Evolutionary conservation across 2,329 filamentous ascomycete genomes (phyloP).

Genomic region (Alternaria longipes): DNA sequence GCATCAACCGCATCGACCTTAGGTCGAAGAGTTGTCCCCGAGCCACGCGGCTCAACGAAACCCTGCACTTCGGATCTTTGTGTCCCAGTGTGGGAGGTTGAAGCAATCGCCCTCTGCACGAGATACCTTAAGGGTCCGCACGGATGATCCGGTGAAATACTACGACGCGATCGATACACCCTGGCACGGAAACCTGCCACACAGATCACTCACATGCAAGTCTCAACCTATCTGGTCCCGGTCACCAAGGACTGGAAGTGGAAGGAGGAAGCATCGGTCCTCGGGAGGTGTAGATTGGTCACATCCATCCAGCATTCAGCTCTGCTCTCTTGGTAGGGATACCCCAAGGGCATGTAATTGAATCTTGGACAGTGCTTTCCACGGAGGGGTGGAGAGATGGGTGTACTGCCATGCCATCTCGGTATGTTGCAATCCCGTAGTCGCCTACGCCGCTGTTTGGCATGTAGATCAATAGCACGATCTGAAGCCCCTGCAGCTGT

Average conservation of each 20-base stretch:
- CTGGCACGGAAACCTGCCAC: constrained; percentile 1
- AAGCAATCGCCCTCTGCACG: constrained; percentile 1
- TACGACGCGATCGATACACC: background rate
- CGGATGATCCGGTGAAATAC: constrained; percentile 1
- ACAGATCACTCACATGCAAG: background rate
- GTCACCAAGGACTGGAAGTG: background rate
- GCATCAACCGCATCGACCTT: constrained; percentile 16
- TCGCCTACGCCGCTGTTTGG: constrained; percentile 2
- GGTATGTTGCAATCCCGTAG: constrained; percentile 10
- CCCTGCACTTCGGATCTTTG: constrained; percentile 9
- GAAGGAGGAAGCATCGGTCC: background rate
- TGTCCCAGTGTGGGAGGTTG: constrained; percentile 6
- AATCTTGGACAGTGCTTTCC: background rate
- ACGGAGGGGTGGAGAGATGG: background rate
- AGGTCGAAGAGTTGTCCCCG: constrained; percentile 3
- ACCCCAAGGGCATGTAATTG: background rate
- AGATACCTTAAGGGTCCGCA: constrained; percentile 4
- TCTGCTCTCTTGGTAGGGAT: constrained; percentile 1
- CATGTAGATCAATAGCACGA: constrained; percentile 11
- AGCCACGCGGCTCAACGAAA: constrained; percentile 8
- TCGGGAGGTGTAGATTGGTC: background rate
- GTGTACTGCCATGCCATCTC: constrained; percentile 4
- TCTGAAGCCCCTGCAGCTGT: constrained; percentile 5
- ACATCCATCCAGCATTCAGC: background rate
- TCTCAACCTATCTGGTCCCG: background rate